Evolutionary conservation across 2,329 filamentous ascomycete species (phyloP), one percentile per base, ranked within the genome.

Genomic region (Atkinsonella texensis): DNA sequence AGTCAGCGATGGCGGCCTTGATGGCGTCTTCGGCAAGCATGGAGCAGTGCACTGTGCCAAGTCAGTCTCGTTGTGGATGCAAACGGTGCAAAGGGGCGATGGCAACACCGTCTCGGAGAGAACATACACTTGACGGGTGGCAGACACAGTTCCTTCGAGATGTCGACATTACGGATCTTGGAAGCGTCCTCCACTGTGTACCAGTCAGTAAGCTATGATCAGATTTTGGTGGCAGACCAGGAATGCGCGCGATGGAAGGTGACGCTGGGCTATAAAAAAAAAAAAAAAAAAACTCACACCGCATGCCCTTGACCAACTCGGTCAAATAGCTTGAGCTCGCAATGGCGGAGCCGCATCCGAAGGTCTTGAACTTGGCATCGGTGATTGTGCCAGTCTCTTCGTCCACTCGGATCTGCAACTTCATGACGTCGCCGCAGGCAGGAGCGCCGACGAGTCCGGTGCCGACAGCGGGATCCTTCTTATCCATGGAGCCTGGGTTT

Each of bases 301-400:
- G 95, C 91, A 97, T 98, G 55, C 93, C 93, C 57, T 89, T 81
- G 56, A 98, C 90, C 54, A 98, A 75, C 71, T 95, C 89, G 1
- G 93, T 98, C 62, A 98, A 72, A 68, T 98, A 98, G 65, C 86
- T 93, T 15, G 57, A 58, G 54, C 87, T 94, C 43, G 93, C 93
- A 70, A 98, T 98, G 58, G 93, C 93, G 32, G 84, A 89, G 51
- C 90, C 90, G 68, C 90, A 96, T 49, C 90, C 90, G 65, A 96
- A 96, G 0, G 90, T 96, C 83, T 96, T 96, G 81, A 96, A 96
- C 72, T 94, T 93, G 67, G 95, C 90, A 62, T 96, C 91, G 61
- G 83, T 84, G 66, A 96, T 96, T 60, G 83, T 91, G 68, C 93
- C 87, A 63, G 83, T 88, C 61, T 85, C 77, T 57, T 87, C 87